Percentiles rank a stretch among this genome's conserved stretches.
Evolutionary conservation across 2,329 filamentous ascomycete species (phyloP).

Genomic region (Penicillium rolfsii): DNA sequence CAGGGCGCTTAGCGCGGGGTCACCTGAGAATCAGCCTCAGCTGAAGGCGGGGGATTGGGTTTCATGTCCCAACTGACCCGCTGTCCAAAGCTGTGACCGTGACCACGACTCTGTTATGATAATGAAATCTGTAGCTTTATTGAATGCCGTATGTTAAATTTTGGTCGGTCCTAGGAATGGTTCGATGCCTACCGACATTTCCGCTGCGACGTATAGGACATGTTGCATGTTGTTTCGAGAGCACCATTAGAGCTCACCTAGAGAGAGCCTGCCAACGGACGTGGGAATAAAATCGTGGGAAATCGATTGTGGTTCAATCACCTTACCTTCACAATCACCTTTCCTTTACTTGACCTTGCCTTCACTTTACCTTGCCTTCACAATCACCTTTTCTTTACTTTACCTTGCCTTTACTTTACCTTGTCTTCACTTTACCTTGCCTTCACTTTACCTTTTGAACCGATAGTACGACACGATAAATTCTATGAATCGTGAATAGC

Average conservation of each 20-base stretch:
- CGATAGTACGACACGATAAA: not conserved
- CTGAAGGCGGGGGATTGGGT: not conserved
- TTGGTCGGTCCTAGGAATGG: not conserved
- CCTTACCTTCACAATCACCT: not conserved
- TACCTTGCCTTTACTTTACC: no score
- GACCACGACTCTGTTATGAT: no score
- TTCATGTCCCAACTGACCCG: not conserved
- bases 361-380: no score
- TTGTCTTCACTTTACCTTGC: no score
- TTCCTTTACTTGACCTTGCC: no score
- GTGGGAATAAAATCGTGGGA: not conserved
- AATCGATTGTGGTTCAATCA: not conserved
- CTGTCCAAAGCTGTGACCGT: not conserved
- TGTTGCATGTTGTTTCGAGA: not conserved
- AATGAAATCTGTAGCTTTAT: not conserved
- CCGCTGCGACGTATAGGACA: not conserved
- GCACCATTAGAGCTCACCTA: no score
- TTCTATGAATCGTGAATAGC: not conserved
- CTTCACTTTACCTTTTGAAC: not conserved
- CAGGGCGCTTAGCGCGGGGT: not conserved
- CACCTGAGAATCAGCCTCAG: slow-evolving; percentile 3
- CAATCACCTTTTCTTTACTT: no score
- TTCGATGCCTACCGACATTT: not conserved
- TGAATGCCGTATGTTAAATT: not conserved
- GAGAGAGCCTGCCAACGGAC: not conserved